Conservation (phyloP, 768 basidiomycete species). For the Pleurotus eryngii region DNA sequence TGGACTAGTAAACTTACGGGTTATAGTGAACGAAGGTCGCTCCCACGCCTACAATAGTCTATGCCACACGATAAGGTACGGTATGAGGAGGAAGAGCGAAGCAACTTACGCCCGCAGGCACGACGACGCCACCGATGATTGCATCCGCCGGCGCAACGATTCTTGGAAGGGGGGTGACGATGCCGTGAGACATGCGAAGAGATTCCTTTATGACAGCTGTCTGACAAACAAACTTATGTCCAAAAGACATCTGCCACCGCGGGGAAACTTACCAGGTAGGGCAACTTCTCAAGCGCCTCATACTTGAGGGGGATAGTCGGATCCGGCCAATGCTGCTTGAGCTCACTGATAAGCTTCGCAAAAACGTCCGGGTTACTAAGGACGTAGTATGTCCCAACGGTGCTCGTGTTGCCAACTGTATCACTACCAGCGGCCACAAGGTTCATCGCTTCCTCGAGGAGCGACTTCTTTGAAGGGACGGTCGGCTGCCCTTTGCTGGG, state of each 20-base stretch:
- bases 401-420: slow-evolving; percentile 24
- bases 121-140: slow-evolving; percentile 27
- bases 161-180: slow-evolving; percentile 39
- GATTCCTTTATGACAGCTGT: slow-evolving; percentile 48
- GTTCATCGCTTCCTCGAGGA: slow-evolving; percentile 19
- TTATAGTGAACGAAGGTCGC: slow-evolving; percentile 36
- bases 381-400: slow-evolving; percentile 21
- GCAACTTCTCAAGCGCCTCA: slow-evolving; percentile 30
- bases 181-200: slow-evolving; percentile 39
- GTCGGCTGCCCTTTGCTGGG: slow-evolving; percentile 8
- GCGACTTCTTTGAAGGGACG: slow-evolving; percentile 12
- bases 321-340: slow-evolving; percentile 31
- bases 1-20: slow-evolving; percentile 1
- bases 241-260: background rate
- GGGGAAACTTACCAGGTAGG: slow-evolving; percentile 29
- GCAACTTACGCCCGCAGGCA: slow-evolving; percentile 36
- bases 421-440: slow-evolving; percentile 31
- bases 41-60: slow-evolving; percentile 42
- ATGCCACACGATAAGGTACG: background rate
- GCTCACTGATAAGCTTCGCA: slow-evolving; percentile 22
- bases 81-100: background rate
- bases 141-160: slow-evolving; percentile 34
- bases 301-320: slow-evolving; percentile 20
- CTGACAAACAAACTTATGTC: slow-evolving; percentile 19
- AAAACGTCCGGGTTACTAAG: slow-evolving; percentile 17